These are phyloP conservation scores for Talaromyces sp. DNA, from an alignment of 2,329 filamentous ascomycete species.

Conservation along the genomic window DNA sequence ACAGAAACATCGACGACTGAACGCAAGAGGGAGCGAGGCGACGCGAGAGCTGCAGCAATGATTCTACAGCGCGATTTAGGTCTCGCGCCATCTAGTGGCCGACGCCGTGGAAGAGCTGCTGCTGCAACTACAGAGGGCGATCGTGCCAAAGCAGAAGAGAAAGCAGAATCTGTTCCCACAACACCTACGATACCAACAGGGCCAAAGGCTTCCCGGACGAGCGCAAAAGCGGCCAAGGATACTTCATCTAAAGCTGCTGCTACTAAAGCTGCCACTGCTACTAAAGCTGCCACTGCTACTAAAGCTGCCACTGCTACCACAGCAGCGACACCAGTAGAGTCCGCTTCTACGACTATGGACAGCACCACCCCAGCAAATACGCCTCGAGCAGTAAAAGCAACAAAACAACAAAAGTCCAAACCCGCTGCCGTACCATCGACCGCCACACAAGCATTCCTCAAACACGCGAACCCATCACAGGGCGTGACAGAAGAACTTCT, in stretches of 20 bases:
- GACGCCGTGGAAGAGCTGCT: constrained; percentile 32
- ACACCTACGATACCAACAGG: constrained; percentile 13
- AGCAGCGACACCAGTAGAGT: not conserved
- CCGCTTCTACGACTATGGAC: not conserved
- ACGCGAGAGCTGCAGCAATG: constrained; percentile 52
- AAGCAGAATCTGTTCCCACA: constrained; percentile 12
- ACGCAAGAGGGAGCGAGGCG: constrained; percentile 54
- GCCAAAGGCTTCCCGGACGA: constrained; percentile 9
- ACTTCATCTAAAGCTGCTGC: not conserved
- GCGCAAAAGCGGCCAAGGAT: constrained; percentile 17
- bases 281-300: constrained; percentile 4
- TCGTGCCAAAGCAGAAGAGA: constrained; percentile 22
- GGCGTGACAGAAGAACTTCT: constrained; percentile 82
- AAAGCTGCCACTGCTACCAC: constrained; percentile 11
- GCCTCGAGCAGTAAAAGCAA: constrained; percentile 23
- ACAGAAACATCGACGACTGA: constrained; percentile 37
- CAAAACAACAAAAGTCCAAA: constrained; percentile 31
- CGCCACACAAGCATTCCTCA: constrained; percentile 62
- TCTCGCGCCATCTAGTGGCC: constrained; percentile 46
- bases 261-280: constrained; percentile 10
- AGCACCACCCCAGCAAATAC: constrained; percentile 10
- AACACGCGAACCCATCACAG: constrained; percentile 83
- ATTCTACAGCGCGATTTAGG: constrained; percentile 63
- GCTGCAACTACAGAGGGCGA: constrained; percentile 23
- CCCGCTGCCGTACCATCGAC: constrained; percentile 23